These are phyloP conservation scores for Saccharomyces mikatae DNA, from an alignment of 805 yeast genomes.

Conservation along the genomic window DNA sequence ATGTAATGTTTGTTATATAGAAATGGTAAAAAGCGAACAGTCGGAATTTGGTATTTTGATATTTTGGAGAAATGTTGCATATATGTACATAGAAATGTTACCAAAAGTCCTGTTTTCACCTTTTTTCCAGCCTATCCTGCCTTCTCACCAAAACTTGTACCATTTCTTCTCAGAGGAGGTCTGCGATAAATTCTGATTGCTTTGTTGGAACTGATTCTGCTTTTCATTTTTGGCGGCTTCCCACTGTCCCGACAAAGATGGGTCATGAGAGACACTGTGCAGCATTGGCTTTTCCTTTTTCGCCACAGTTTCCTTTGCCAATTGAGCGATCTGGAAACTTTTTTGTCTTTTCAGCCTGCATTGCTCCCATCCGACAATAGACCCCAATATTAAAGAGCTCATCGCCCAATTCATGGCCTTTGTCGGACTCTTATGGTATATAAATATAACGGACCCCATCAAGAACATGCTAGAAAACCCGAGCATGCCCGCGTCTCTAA, in stretches of 20 bases:
- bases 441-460: conserved; percentile 55
- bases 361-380: conserved; percentile 86
- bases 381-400: conserved; percentile 71
- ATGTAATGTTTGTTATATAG: not conserved
- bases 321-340: conserved; percentile 56
- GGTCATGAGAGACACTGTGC: conserved; percentile 17
- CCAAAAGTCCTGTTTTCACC: not conserved
- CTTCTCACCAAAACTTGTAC: conserved; percentile 28
- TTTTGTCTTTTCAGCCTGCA: conserved; percentile 66
- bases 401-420: conserved; percentile 75
- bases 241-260: conserved; percentile 10
- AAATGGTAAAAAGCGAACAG: not conserved
- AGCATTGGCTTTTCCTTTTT: conserved; percentile 33
- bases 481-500: conserved; percentile 68
- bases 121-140: not conserved
- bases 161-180: conserved; percentile 12
- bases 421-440: conserved; percentile 53
- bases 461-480: conserved; percentile 71
- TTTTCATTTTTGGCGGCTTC: conserved; percentile 11
- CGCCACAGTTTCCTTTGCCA: conserved; percentile 50
- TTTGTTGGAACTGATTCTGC: conserved; percentile 5
- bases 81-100: not conserved
- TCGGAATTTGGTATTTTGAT: not conserved
- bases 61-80: not conserved
- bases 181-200: not conserved